Base-by-base conservation (phyloP, 2,329 filamentous ascomycete species). In the Botrytis aclada region DNA sequence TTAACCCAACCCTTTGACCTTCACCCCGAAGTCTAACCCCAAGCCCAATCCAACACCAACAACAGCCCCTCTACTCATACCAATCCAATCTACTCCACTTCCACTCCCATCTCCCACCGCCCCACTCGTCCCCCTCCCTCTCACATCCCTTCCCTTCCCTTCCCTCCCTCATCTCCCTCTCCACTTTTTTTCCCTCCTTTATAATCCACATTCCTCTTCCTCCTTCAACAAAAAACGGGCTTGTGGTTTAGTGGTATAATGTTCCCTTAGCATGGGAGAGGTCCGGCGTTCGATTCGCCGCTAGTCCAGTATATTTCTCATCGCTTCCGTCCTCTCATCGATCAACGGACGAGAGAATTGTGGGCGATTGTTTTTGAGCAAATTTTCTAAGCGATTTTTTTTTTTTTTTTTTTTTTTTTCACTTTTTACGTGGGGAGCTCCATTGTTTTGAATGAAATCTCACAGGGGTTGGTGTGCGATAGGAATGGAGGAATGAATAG, bases 171-270 rank as follows among this genome's bases (percentile, higher is more conserved):
- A 9, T 32, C 54, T 20, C 32, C 56, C 56, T 29, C 51, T n/a
- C 32, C 54, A 3, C 14, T 9, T 20, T 1, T 1, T 2, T 5
- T 3, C 6, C 6, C 12, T 14, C 14, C 54, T 56, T 56, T 2
- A 56, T 56, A 56, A 32, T 8, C 12, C n/a, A 3, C 14, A 3
- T n/a, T 7, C 0, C 5, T 6, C 2, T 0, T 0, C 0, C 2
- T 14, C 6, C 6, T 8, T 0, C 16, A 56, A 32, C 29, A 58
- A 41, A 29, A 62, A 62, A 20, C n/a, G 61, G 61, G 61, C 61
- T 64, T 64, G 61, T 64, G 61, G 61, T 64, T 64, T 64, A 64
- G 39, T 64, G 61, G 61, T 64, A 64, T 64, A 64, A 64, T 64
- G 61, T 64, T 64, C 61, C 61, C 61, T 64, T 64, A 64, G 61